A percentile compares a stretch with the other conserved stretches of the same genome.
phyloP scores from a whole-genome alignment of 495 filamentous ascomycete genomes.

The Aspergillus coremiiformis region DNA sequence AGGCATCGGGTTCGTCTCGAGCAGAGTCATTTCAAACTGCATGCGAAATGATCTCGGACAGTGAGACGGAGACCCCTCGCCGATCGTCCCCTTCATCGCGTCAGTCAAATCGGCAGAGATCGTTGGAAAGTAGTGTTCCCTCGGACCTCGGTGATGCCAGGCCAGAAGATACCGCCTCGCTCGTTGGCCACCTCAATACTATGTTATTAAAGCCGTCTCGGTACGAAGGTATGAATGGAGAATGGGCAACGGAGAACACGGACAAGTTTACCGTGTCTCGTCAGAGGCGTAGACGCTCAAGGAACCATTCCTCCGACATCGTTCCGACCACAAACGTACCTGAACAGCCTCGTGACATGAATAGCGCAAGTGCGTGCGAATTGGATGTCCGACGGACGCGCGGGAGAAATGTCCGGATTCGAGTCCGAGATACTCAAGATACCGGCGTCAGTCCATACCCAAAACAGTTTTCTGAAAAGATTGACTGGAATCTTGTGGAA shows the following conservation, averaged over 20 bases:
- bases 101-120: slow-evolving; percentile 28
- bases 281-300: neutral
- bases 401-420: slow-evolving; percentile 30
- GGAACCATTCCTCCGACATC: neutral
- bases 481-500: slow-evolving; percentile 37
- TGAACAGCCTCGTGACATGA: slow-evolving; percentile 5
- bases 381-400: slow-evolving; percentile 24
- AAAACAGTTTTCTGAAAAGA: slow-evolving; percentile 34
- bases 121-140: slow-evolving; percentile 3
- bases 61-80: slow-evolving; percentile 47
- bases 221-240: neutral
- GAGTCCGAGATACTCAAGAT: slow-evolving; percentile 23
- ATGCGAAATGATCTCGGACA: slow-evolving; percentile 55
- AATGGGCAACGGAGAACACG: neutral
- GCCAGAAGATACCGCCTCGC: neutral
- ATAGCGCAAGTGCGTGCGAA: slow-evolving; percentile 14
- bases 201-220: neutral
- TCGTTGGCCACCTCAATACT: neutral
- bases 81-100: slow-evolving; percentile 29
- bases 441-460: slow-evolving; percentile 23
- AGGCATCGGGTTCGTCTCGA: slow-evolving; percentile 42
- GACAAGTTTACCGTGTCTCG: neutral
- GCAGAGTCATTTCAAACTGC: slow-evolving; percentile 71
- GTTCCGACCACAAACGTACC: neutral
- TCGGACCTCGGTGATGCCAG: neutral